A percentile compares a stretch with the other conserved stretches of the same genome.
Evolutionary conservation across 2,329 filamentous ascomycete genomes (phyloP).

Genomic region (Cyphellophora europaea): DNA sequence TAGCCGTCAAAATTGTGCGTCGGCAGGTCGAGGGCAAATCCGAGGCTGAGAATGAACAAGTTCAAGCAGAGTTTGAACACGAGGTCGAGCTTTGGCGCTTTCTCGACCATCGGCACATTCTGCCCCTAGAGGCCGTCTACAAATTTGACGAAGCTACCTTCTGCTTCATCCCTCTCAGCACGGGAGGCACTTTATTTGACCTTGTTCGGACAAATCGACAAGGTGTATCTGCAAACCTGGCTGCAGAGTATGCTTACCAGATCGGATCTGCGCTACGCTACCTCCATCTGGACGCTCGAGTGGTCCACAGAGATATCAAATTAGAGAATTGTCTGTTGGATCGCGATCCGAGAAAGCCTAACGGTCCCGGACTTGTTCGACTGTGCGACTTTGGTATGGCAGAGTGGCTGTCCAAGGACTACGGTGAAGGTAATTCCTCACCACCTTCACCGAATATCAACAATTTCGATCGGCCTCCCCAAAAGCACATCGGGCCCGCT

Average conservation of each 20-base stretch:
- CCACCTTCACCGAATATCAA: constrained; percentile 41
- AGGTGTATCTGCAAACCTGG: constrained; percentile 42
- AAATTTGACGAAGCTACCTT: constrained; percentile 61
- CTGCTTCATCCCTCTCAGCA: constrained; percentile 56
- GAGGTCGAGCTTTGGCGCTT: constrained; percentile 61
- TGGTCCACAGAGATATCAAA: constrained; percentile 61
- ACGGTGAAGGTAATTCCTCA: constrained; percentile 34
- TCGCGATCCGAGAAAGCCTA: constrained; percentile 33
- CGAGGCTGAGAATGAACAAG: constrained; percentile 54
- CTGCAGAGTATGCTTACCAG: constrained; percentile 53
- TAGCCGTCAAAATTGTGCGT: constrained; percentile 59
- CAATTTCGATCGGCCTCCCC: constrained; percentile 36
- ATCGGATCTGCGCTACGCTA: constrained; percentile 56
- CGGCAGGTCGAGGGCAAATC: constrained; percentile 46
- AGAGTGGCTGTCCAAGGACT: constrained; percentile 53
- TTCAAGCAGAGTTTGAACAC: constrained; percentile 59
- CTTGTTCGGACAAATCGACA: constrained; percentile 46
- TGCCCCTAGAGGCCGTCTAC: constrained; percentile 55
- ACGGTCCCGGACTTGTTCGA: constrained; percentile 46
- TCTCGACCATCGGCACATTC: constrained; percentile 51
- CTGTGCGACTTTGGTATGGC: constrained; percentile 63
- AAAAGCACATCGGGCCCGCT: constrained; percentile 43
- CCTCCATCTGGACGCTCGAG: constrained; percentile 56
- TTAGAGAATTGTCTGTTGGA: constrained; percentile 60
- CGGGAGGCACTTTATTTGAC: constrained; percentile 57